Evolutionary conservation across 768 basidiomycete genomes (phyloP), one percentile per base, ranked within the genome.

Genomic region (Gautieria morchelliformis): DNA sequence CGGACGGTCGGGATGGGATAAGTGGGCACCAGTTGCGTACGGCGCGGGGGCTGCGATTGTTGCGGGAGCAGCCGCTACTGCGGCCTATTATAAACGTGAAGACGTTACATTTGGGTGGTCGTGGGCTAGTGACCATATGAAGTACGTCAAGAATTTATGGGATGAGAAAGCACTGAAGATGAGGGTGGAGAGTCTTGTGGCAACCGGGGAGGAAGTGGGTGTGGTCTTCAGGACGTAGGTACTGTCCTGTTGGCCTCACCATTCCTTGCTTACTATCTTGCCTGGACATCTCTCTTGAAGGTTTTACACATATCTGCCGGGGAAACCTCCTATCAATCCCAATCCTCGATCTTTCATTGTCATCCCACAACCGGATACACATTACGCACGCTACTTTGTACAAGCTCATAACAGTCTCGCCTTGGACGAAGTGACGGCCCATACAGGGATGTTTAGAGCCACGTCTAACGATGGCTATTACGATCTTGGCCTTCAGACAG

Each of bases 401-500:
- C 78, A 84, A 17, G 78, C 82, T 2, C 74, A 73, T 32, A 96
- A 95, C 62, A 77, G 73, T 4, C 66, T 85, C 24, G 87, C 85
- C 0, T 59, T 75, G 22, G 87, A 93, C 64, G 93, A 95, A 68
- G 70, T 94, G 9, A 75, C 85, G 58, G 93, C 90, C 6, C 93
- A 97, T 66, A 89, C 82, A 37, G 84, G 84, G 35, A 95, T 97
- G 87, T 97, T 96, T 70, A 77, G 78, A 58, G 78, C 81, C 5
- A 78, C 74, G 61, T 83, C 81, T 22, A 95, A 96, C 64, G 92
- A 94, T 62, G 92, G 92, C 19, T 96, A 92, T 70, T 94, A 94
- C 65, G 82, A 83, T 63, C 74, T 96, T 7, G 93, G 92, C 1
- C 71, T 94, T 39, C 72, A 78, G 46, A 79, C 81, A 0, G 84